Percentiles rank a stretch among this genome's conserved stretches.
These are phyloP conservation scores for Lasiosphaeris hirsuta DNA, from an alignment of 495 filamentous ascomycete genomes.

Conservation along the genomic window DNA sequence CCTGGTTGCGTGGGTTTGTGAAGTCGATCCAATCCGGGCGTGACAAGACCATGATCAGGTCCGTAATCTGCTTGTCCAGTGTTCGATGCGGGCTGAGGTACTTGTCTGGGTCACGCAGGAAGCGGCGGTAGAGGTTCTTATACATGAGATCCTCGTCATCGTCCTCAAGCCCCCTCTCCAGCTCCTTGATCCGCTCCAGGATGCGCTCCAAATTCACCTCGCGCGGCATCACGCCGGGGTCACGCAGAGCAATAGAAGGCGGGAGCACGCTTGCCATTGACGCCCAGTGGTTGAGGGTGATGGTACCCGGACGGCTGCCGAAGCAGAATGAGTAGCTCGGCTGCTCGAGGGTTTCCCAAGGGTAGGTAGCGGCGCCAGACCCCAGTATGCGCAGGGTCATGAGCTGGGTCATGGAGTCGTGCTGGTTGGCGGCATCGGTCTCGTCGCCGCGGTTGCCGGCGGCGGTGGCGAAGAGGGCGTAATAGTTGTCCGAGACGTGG, in stretches of 20 bases:
- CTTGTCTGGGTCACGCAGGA: constrained; percentile 53
- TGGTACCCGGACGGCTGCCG: constrained; percentile 55
- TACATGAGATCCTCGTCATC: constrained; percentile 54
- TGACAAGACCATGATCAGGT: constrained; percentile 62
- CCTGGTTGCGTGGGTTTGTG: constrained; percentile 58
- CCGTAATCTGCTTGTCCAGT: constrained; percentile 64
- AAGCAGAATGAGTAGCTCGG: constrained; percentile 60
- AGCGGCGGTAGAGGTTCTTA: constrained; percentile 47
- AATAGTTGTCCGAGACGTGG: constrained; percentile 49
- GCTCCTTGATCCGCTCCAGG: constrained; percentile 51
- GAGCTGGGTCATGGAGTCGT: constrained; percentile 49
- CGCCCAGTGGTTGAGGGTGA: constrained; percentile 59
- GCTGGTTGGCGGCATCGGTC: constrained; percentile 41
- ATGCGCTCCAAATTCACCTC: constrained; percentile 51
- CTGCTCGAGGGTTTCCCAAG: constrained; percentile 65
- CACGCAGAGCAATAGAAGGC: constrained; percentile 47
- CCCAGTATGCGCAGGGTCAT: constrained; percentile 44
- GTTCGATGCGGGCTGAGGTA: constrained; percentile 48
- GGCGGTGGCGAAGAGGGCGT: constrained; percentile 45
- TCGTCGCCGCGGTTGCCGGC: constrained; percentile 45
- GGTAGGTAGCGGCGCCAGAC: constrained; percentile 36
- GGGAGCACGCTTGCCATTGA: constrained; percentile 47
- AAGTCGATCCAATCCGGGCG: constrained; percentile 66
- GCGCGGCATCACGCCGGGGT: constrained; percentile 48
- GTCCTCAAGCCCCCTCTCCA: constrained; percentile 56